A percentile compares a stretch with the other conserved stretches of the same genome.
These are phyloP conservation scores for Fusarium brachygibbosum DNA, from an alignment of 2,329 filamentous ascomycete species.

Conservation along the genomic window DNA sequence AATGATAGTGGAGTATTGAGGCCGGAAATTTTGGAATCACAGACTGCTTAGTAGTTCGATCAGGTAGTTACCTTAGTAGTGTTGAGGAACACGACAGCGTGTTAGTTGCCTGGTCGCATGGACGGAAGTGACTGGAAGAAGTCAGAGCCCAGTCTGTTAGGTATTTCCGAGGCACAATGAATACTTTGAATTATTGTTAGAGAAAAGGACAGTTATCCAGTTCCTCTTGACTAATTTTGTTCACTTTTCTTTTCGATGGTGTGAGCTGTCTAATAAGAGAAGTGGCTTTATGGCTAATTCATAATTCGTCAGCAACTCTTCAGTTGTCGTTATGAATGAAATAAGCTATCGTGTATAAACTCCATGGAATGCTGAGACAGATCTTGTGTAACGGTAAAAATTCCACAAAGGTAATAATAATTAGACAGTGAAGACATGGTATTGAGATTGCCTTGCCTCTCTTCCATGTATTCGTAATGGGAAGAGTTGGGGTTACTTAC, in stretches of 20 bases:
- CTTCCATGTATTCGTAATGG: not conserved
- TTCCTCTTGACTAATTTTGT: not conserved
- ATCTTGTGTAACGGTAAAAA: not conserved
- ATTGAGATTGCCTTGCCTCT: constrained; percentile 7
- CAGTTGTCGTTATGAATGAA: constrained; percentile 3
- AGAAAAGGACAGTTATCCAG: not conserved
- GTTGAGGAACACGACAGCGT: not conserved
- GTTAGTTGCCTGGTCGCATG: constrained; percentile 3
- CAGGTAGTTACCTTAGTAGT: not conserved
- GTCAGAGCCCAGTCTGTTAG: not conserved
- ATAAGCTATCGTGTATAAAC: not conserved
- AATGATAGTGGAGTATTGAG: constrained; percentile 4
- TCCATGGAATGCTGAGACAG: constrained; percentile 7
- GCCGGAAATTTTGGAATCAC: constrained; percentile 7
- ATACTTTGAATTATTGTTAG: not conserved
- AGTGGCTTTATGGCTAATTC: constrained; percentile 5
- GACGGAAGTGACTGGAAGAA: not conserved
- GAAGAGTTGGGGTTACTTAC: constrained; percentile 5
- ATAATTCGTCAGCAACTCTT: constrained; percentile 24
- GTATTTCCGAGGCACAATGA: not conserved
- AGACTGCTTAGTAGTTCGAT: not conserved
- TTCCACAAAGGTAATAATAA: not conserved
- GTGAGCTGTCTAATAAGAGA: constrained; percentile 1
- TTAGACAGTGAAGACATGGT: not conserved
- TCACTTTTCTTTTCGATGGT: not conserved